Base-by-base conservation (phyloP, 2,329 filamentous ascomycete species). In the Aspergillus puulaauensis region DNA sequence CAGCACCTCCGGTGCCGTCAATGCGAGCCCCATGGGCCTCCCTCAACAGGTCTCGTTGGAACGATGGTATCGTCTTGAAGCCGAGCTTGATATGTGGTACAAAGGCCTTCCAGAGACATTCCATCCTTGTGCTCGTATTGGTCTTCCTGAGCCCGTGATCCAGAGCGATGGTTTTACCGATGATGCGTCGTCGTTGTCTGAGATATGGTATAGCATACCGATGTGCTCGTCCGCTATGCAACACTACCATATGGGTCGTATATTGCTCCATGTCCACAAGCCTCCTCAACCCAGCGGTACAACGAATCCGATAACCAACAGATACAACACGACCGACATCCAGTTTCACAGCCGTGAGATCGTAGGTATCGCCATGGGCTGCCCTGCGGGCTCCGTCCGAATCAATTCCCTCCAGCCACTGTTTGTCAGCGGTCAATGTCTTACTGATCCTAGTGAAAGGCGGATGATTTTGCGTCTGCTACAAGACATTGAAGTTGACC, bases 191-290 rank as follows among this genome's bases (percentile, higher is more conserved):
- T 76, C 76, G 56, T 83, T 81, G 69, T 78, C 72, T 0, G 83
- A 87, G 66, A 79, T 86, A 12, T 89, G 86, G 85, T 87, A 86
- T 68, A 84, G 83, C 57, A 79, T 87, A 0, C 82, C 86, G 0
- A 85, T 88, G 78, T 89, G 85, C 70, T 85, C 83, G 0, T 85
- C 85, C 2, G 84, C 85, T 1, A 88, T 78, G 70, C 76, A 78
- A 59, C 76, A 78, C 61, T 78, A 77, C 56, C 75, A 78, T 57
- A 76, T 78, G 70, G 75, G 74, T 9, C 73, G 74, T 24, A 75
- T 77, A 23, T 61, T 78, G 33, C 67, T 78, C 14, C 70, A 77
- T 31, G 72, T 76, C 60, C 77, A 78, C 59, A 77, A 77, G 56
- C 76, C 76, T 1, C 70, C 73, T 41, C 71, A 75, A 46, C 70